Evolutionary conservation across 2,329 filamentous ascomycete genomes (phyloP).

Genomic region (Ploettnerulaceae sp.): DNA sequence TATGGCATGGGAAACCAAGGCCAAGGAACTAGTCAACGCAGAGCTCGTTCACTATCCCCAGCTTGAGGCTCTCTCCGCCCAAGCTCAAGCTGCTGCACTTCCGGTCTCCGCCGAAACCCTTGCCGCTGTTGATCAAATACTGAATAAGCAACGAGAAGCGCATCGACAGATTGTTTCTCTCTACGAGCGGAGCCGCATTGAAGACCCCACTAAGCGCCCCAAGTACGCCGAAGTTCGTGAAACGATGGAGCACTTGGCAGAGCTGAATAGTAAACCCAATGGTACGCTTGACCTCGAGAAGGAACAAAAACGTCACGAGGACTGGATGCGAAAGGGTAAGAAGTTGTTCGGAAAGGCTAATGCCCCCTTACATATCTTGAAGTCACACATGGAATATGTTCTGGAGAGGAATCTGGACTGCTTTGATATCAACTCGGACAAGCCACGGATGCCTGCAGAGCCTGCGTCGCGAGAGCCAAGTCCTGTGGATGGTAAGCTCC

Average conservation of each 20-base stretch:
- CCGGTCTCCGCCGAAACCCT: slow-evolving; percentile 81
- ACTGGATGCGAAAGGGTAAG: slow-evolving; percentile 98
- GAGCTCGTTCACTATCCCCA: slow-evolving; percentile 92
- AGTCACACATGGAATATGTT: slow-evolving; percentile 90
- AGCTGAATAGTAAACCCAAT: slow-evolving; percentile 85
- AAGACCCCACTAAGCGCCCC: slow-evolving; percentile 73
- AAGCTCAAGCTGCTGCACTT: slow-evolving; percentile 64
- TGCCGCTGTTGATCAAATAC: slow-evolving; percentile 77
- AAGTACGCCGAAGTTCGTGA: slow-evolving; percentile 87
- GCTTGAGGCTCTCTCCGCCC: slow-evolving; percentile 81
- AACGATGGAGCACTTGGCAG: slow-evolving; percentile 79
- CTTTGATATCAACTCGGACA: slow-evolving; percentile 81
- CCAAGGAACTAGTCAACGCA: slow-evolving; percentile 85
- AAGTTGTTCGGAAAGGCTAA: slow-evolving; percentile 98
- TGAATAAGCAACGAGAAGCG: slow-evolving; percentile 93
- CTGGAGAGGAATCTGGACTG: slow-evolving; percentile 84
- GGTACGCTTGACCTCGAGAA: slow-evolving; percentile 91
- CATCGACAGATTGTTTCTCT: slow-evolving; percentile 82
- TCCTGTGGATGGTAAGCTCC: slow-evolving; percentile 48
- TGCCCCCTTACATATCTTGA: slow-evolving; percentile 90
- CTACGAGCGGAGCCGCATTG: slow-evolving; percentile 69
- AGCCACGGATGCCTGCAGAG: slow-evolving; percentile 84
- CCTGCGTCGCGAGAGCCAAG: slow-evolving; percentile 81
- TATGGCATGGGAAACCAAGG: slow-evolving; percentile 87
- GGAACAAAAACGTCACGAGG: slow-evolving; percentile 90